These are phyloP conservation scores for Cicer arietinum DNA, from an alignment of 306 rosid genomes.

Conservation along the genomic window DNA sequence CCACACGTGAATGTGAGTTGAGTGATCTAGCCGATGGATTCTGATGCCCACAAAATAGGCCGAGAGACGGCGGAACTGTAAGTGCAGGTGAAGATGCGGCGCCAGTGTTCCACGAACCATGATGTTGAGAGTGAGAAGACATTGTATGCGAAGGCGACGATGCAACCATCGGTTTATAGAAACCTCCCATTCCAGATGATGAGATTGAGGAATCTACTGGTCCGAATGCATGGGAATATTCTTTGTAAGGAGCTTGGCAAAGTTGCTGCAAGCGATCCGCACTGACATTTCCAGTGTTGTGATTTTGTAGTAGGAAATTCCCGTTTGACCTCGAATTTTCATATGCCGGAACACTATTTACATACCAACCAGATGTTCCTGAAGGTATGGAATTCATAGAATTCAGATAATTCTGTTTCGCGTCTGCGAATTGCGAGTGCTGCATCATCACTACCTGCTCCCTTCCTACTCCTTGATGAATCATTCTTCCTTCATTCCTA, in stretches of 20 bases:
- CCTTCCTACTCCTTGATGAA: slow-evolving; percentile 63
- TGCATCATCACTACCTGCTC: slow-evolving; percentile 70
- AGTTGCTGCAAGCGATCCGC: slow-evolving; percentile 51
- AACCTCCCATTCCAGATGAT: slow-evolving; percentile 49
- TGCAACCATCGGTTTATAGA: slow-evolving; percentile 59
- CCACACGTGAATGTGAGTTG: slow-evolving; percentile 60
- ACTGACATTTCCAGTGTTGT: slow-evolving; percentile 33
- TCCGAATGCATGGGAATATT: slow-evolving; percentile 40
- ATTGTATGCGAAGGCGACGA: slow-evolving; percentile 36
- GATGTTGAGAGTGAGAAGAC: slow-evolving; percentile 45
- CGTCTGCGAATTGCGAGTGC: slow-evolving; percentile 63
- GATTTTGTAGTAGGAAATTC: slow-evolving; percentile 54
- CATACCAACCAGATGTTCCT: slow-evolving; percentile 64
- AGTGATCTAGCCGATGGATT: slow-evolving; percentile 60
- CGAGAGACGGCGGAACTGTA: slow-evolving; percentile 78
- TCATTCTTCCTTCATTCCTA: slow-evolving; percentile 57
- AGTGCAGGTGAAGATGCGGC: slow-evolving; percentile 54
- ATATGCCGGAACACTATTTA: slow-evolving; percentile 39
- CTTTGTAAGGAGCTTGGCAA: slow-evolving; percentile 58
- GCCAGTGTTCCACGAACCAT: slow-evolving; percentile 55
- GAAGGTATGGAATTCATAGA: slow-evolving; percentile 60
- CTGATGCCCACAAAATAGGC: slow-evolving; percentile 67
- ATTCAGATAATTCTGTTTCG: slow-evolving; percentile 52
- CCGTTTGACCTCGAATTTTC: slow-evolving; percentile 62
- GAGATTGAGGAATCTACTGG: slow-evolving; percentile 50